phyloP scores from a whole-genome alignment of 1,284 basidiomycete species.

The Ustilago xerochloae region DNA sequence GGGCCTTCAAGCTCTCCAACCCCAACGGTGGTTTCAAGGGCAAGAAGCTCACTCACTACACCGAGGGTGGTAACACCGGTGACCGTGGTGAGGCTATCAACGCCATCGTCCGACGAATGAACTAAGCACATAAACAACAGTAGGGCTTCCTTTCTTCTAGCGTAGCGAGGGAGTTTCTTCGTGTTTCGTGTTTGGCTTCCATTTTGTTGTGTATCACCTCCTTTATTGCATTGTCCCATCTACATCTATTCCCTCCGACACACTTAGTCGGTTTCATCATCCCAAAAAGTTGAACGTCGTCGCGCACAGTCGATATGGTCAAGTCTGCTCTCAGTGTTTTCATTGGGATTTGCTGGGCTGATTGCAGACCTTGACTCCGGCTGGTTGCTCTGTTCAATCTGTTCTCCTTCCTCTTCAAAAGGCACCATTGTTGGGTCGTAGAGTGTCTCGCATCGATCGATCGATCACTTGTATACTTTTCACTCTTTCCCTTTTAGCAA shows the following conservation, averaged over 20 bases:
- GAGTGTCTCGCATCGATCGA: constrained; percentile 2
- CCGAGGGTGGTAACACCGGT: constrained; percentile 80
- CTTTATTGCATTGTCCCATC: constrained; percentile 25
- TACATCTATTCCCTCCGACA: constrained; percentile 25
- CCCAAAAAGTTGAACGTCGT: constrained; percentile 24
- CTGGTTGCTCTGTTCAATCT: constrained; percentile 13
- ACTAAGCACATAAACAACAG: constrained; percentile 28
- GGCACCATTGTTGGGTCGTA: not conserved
- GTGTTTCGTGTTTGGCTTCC: constrained; percentile 14
- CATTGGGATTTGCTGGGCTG: constrained; percentile 37
- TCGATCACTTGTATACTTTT: constrained; percentile 35
- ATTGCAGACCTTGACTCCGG: not conserved
- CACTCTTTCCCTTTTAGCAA: not conserved
- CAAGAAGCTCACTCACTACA: constrained; percentile 85
- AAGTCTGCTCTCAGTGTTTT: constrained; percentile 16
- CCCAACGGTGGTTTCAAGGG: constrained; percentile 97
- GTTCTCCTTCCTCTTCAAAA: not conserved
- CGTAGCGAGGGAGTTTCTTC: not conserved
- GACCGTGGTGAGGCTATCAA: constrained; percentile 96
- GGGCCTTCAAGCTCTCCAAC: constrained; percentile 99
- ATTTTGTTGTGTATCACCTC: constrained; percentile 25
- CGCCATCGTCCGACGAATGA: constrained; percentile 95
- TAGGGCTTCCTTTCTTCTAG: not conserved
- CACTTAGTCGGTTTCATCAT: not conserved
- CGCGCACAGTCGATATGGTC: constrained; percentile 3